Conservation (phyloP, 495 filamentous ascomycete species). For the Penicillium paxilli region DNA sequence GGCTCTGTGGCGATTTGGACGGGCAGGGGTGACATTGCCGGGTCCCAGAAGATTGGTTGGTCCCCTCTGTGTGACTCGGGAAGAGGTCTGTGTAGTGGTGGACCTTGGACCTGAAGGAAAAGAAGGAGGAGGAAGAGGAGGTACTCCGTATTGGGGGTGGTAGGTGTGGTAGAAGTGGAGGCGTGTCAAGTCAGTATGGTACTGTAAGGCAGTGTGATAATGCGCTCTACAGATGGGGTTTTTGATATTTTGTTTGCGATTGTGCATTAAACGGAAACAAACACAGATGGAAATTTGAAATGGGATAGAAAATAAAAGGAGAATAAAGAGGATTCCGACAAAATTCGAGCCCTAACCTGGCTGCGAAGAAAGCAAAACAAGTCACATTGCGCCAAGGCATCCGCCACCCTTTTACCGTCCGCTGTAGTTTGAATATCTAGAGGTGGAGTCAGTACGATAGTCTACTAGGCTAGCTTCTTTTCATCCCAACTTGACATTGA, state of each 20-base stretch:
- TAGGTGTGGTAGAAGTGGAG: neutral
- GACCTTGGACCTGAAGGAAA: too few species aligned
- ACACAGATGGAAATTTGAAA: neutral
- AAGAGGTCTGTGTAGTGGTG: neutral
- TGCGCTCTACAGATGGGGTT: too few species aligned
- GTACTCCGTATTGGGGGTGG: neutral
- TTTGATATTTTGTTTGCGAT: too few species aligned
- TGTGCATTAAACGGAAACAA: neutral
- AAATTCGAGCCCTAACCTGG: constrained; percentile 22
- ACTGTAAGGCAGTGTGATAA: neutral
- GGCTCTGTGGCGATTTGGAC: constrained; percentile 26
- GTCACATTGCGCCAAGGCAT: constrained; percentile 43
- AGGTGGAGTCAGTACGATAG: neutral
- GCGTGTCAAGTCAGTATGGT: neutral
- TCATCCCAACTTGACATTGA: neutral
- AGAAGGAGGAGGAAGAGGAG: too few species aligned
- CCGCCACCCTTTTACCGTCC: constrained; percentile 44
- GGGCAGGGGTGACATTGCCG: constrained; percentile 11
- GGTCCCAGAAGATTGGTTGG: neutral
- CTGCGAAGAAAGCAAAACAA: constrained; percentile 20
- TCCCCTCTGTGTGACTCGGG: neutral
- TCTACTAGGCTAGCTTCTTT: too few species aligned
- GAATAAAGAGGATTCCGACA: constrained; percentile 9
- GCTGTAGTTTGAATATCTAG: constrained; percentile 46
- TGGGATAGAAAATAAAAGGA: constrained; percentile 4